Percentiles rank a stretch among this genome's conserved stretches.
Conservation (phyloP, 768 basidiomycete species). For the Suillus discolor region DNA sequence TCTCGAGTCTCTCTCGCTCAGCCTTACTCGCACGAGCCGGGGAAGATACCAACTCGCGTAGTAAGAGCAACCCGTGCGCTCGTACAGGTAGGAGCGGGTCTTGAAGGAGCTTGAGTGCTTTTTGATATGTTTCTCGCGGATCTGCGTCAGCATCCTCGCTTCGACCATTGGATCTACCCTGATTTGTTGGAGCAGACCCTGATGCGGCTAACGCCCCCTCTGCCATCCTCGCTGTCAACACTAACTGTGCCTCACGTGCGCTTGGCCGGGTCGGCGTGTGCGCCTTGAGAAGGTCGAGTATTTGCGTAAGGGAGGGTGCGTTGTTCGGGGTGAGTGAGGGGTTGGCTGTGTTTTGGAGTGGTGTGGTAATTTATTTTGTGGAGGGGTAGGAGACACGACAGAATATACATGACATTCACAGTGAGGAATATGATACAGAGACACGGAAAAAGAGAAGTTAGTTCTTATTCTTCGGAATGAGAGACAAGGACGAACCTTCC, state of each 20-base stretch:
- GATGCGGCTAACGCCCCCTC: conserved; percentile 43
- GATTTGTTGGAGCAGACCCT: conserved; percentile 21
- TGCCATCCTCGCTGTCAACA: conserved; percentile 80
- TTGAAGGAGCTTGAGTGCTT: conserved; percentile 84
- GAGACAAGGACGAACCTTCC: conserved; percentile 59
- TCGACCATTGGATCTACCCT: conserved; percentile 30
- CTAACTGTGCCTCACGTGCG: conserved; percentile 79
- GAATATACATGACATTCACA: conserved; percentile 61
- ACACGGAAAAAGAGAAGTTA: not conserved
- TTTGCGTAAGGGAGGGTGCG: not conserved
- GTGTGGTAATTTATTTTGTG: conserved; percentile 44
- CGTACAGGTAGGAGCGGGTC: conserved; percentile 93
- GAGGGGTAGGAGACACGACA: conserved; percentile 60
- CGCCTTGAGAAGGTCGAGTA: not conserved
- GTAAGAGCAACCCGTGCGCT: conserved; percentile 84
- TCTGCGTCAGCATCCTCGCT: conserved; percentile 28
- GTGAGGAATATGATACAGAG: conserved; percentile 25
- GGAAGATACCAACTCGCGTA: conserved; percentile 72
- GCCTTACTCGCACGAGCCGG: conserved; percentile 17
- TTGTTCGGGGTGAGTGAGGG: not conserved
- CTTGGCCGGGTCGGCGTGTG: conserved; percentile 49
- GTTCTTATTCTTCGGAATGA: not conserved
- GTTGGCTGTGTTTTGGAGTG: not conserved
- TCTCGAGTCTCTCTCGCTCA: not conserved
- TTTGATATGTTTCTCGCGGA: conserved; percentile 75